These are phyloP conservation scores for Blastocrithidia nonstop DNA, from an alignment of 208 protist genomes.

Conservation along the genomic window DNA sequence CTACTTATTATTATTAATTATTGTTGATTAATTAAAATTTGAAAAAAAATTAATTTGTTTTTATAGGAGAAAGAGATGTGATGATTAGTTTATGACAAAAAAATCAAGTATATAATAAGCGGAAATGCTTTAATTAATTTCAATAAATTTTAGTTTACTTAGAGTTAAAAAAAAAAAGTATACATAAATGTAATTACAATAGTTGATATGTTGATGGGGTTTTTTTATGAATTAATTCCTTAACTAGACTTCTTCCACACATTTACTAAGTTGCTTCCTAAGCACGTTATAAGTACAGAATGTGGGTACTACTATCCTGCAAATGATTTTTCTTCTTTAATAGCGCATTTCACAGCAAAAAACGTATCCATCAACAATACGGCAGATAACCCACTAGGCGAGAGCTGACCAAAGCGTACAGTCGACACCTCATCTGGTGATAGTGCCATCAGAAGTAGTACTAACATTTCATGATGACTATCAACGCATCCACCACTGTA, in stretches of 20 bases:
- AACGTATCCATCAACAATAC: slow-evolving; percentile 76
- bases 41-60: slow-evolving; percentile 4
- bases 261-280: slow-evolving; percentile 75
- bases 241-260: slow-evolving; percentile 74
- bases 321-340: slow-evolving; percentile 58
- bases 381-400: slow-evolving; percentile 43
- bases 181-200: background rate
- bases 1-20: background rate
- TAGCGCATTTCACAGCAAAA: slow-evolving; percentile 72
- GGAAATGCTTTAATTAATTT: background rate
- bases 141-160: slow-evolving; percentile 1
- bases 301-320: slow-evolving; percentile 22
- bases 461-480: slow-evolving; percentile 76
- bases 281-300: slow-evolving; percentile 72
- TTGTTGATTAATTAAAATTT: background rate
- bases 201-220: too few relatives aligned
- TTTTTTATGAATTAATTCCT: too few relatives aligned
- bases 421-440: slow-evolving; percentile 84
- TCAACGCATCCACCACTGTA: slow-evolving; percentile 81
- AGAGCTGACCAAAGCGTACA: slow-evolving; percentile 75
- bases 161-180: slow-evolving; percentile 2
- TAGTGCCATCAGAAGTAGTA: slow-evolving; percentile 85
- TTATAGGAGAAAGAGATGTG: background rate
- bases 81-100: slow-evolving; percentile 4
- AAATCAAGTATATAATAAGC: background rate